Base-by-base conservation (phyloP, 371 early-diverging fungal genomes). In the Saksenaea vasiformis region DNA sequence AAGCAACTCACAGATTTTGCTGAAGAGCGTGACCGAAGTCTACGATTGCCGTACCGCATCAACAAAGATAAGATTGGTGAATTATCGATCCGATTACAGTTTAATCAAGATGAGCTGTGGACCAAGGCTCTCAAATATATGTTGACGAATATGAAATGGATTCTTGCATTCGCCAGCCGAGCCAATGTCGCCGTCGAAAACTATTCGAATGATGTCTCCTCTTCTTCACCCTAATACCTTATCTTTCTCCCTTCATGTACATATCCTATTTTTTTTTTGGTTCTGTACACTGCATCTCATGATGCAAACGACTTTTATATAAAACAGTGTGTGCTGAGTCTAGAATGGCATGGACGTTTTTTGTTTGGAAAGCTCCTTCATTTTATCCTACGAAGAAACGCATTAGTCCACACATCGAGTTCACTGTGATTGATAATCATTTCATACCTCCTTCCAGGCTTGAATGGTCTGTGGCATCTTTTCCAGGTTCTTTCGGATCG, bases 21-120 rank as follows among this genome's bases (percentile, higher is more conserved):
- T 0, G 91, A 91, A 68, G 83, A 80, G 44, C 78, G 85, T 41
- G 93, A 94, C 54, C 75, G 81, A n/a, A 88, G 87, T 55, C 76
- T 95, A 22, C 83, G 87, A 43, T 67, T 95, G 36, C 96, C 96
- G 0, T 96, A 96, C 70, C 89, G 90, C 38, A 95, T 97, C 55
- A 84, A 86, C 65, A 92, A 94, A 72, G 98, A 97, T 66, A 88
- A 85, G 54, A 93, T 98, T 60, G 96, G 96, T 9, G 92, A 93
- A 34, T 70, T 87, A 0, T 91, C 93, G 0, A 95, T 98, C 59
- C 76, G 86, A 63, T 74, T 92, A 11, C 95, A 96, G 70, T 94
- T 94, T 73, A 92, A 90, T 54, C 91, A 91, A 61, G 94, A 93
- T 58, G 96, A 96, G 56, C 71, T 80, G 26, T 98, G 98, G 98